phyloP scores from a whole-genome alignment of 2,329 filamentous ascomycete species.

The Ophiostoma australiae region DNA sequence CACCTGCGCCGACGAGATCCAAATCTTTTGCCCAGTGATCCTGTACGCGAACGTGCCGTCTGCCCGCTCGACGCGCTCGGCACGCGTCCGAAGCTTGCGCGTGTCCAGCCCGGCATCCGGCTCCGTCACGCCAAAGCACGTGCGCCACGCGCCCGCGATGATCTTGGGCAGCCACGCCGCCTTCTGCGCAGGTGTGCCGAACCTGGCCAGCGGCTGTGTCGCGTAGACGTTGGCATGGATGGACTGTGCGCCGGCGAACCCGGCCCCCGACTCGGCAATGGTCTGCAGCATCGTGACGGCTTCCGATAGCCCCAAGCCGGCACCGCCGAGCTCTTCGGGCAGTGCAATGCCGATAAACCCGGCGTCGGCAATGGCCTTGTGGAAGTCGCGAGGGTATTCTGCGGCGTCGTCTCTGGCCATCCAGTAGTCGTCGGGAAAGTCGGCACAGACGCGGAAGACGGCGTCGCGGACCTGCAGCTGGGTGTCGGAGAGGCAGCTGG shows the following conservation, averaged over 20 bases:
- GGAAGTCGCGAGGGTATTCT: constrained; percentile 69
- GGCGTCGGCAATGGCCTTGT: constrained; percentile 66
- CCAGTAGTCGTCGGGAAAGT: constrained; percentile 53
- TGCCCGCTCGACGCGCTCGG: constrained; percentile 49
- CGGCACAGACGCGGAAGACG: constrained; percentile 24
- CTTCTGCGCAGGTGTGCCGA: constrained; percentile 62
- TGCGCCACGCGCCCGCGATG: constrained; percentile 64
- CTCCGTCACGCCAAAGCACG: constrained; percentile 82
- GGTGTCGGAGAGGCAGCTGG: constrained; percentile 22
- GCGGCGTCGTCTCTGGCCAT: constrained; percentile 54
- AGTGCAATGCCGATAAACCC: constrained; percentile 80
- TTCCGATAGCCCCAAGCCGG: constrained; percentile 72
- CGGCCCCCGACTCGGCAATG: constrained; percentile 67
- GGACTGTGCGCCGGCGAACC: constrained; percentile 65
- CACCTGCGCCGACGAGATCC: constrained; percentile 82
- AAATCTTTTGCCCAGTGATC: constrained; percentile 70
- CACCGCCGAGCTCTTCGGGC: constrained; percentile 67
- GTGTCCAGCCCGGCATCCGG: constrained; percentile 77
- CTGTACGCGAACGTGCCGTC: constrained; percentile 46
- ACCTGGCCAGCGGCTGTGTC: constrained; percentile 69
- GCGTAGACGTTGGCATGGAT: constrained; percentile 67
- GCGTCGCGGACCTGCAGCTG: constrained; percentile 26
- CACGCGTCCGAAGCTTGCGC: constrained; percentile 61
- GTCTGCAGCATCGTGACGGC: constrained; percentile 86
- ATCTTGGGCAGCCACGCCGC: constrained; percentile 62